These are phyloP conservation scores for Saturnispora serradocipensis DNA, from an alignment of 805 yeast species.

Conservation along the genomic window DNA sequence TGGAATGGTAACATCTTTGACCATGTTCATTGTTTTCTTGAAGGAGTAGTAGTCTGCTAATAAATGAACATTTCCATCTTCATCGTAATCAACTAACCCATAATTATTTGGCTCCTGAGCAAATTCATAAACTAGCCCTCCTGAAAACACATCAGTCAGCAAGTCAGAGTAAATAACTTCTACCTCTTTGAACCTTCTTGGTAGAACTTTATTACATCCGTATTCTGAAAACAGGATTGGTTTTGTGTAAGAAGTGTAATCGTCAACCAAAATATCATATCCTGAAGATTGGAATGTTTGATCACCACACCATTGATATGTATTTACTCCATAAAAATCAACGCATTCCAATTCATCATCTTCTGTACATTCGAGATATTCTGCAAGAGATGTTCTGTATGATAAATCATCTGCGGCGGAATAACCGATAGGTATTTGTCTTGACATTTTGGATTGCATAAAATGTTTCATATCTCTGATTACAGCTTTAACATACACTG, in stretches of 20 bases:
- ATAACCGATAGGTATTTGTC: slow-evolving; percentile 75
- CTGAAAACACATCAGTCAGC: slow-evolving; percentile 84
- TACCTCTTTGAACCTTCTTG: slow-evolving; percentile 79
- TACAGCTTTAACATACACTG: slow-evolving; percentile 71
- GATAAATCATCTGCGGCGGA: slow-evolving; percentile 82
- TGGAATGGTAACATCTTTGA: slow-evolving; percentile 21
- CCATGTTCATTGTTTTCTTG: slow-evolving; percentile 34
- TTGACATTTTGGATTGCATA: slow-evolving; percentile 45
- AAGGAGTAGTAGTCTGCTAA: slow-evolving; percentile 37
- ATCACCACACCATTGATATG: slow-evolving; percentile 90
- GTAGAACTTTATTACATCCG: slow-evolving; percentile 65
- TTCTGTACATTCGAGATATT: slow-evolving; percentile 68
- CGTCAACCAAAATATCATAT: slow-evolving; percentile 57
- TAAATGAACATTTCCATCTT: slow-evolving; percentile 34
- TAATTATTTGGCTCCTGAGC: slow-evolving; percentile 70
- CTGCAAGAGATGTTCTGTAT: slow-evolving; percentile 66
- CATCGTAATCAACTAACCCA: slow-evolving; percentile 64
- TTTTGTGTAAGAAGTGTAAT: slow-evolving; percentile 61
- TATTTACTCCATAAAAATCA: slow-evolving; percentile 90
- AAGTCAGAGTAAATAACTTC: slow-evolving; percentile 60
- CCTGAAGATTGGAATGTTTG: slow-evolving; percentile 68
- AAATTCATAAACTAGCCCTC: slow-evolving; percentile 91
- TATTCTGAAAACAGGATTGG: slow-evolving; percentile 81
- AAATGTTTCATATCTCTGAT: slow-evolving; percentile 78
- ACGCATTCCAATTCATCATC: slow-evolving; percentile 74